Evolutionary conservation across 352 stramenopile genomes (phyloP), one percentile per base, ranked within the genome.

Genomic region (Phytophthora hibernalis): DNA sequence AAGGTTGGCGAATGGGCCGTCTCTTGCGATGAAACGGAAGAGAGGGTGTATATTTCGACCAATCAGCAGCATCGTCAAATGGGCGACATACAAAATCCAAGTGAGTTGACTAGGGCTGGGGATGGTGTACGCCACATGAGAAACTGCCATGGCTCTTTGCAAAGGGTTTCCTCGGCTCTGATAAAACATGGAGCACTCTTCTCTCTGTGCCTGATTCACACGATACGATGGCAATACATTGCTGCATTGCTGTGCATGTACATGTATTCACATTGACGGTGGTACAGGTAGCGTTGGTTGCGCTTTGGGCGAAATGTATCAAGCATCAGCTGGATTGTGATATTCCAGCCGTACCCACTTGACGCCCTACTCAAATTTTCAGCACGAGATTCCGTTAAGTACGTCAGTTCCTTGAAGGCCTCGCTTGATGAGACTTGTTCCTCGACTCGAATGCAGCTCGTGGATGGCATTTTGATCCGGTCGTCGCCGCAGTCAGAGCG

Each of bases 21-120:
- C 49, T 67, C 42, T 53, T 20, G 43, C 51, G 53, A 69, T 54
- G 37, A 72, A 72, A 68, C 50, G 64, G 51, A 72, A 68, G 58
- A 54, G 55, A 55, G 40, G 38, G 48, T 48, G 30, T 43, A 2
- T 35, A 50, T 37, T 50, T 38, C n/a, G n/a, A n/a, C n/a, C n/a
- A n/a, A n/a, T n/a, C n/a, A n/a, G n/a, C n/a, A n/a, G n/a, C n/a
- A n/a, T n/a, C n/a, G n/a, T n/a, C n/a, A n/a, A n/a, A n/a, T 26
- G 53, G 43, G 30, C 1, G 15, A 4, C 10, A 16, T 57, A 54
- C 47, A 48, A 37, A 58, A 28, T 47, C 12, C 18, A 37, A 35
- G 44, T 52, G 20, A 51, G 11, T 12, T 21, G 15, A 54, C 20
- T 53, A 56, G 35, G 51, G 63, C 16, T 61, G 47, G 28, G 42